These are phyloP conservation scores for Cladorrhinum sp. DNA, from an alignment of 2,329 filamentous ascomycete genomes.

Conservation along the genomic window DNA sequence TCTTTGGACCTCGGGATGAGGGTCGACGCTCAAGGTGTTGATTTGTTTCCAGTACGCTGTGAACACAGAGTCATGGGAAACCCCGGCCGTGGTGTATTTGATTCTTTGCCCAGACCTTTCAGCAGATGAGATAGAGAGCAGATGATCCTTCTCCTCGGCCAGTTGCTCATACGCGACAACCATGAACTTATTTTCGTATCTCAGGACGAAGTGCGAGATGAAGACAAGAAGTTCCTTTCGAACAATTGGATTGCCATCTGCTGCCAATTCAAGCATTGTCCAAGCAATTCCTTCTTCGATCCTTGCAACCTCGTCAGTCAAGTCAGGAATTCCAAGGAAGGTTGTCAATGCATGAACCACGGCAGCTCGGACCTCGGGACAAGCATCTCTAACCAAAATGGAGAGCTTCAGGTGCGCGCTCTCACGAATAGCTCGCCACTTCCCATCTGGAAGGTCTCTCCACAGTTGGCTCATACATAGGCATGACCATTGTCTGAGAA, in stretches of 20 bases:
- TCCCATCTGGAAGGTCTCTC: slow-evolving; percentile 86
- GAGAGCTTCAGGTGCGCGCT: slow-evolving; percentile 80
- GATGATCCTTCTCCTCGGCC: slow-evolving; percentile 73
- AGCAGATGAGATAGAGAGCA: slow-evolving; percentile 53
- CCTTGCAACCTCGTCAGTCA: slow-evolving; percentile 85
- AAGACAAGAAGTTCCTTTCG: slow-evolving; percentile 91
- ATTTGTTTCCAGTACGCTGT: slow-evolving; percentile 93
- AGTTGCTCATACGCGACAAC: slow-evolving; percentile 91
- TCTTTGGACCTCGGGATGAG: slow-evolving; percentile 86
- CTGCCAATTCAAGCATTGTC: slow-evolving; percentile 85
- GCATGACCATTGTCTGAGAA: slow-evolving; percentile 93
- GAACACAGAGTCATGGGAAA: slow-evolving; percentile 86
- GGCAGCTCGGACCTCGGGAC: slow-evolving; percentile 87
- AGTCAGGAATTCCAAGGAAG: slow-evolving; percentile 88
- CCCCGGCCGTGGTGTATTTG: slow-evolving; percentile 53
- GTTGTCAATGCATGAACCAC: slow-evolving; percentile 92
- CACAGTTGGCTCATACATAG: slow-evolving; percentile 94
- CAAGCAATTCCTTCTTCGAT: slow-evolving; percentile 90
- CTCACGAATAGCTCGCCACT: slow-evolving; percentile 91
- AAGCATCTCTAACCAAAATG: slow-evolving; percentile 76
- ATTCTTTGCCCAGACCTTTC: slow-evolving; percentile 59
- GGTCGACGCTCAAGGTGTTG: slow-evolving; percentile 86
- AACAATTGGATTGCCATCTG: slow-evolving; percentile 91
- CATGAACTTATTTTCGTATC: slow-evolving; percentile 88
- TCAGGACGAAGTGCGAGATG: slow-evolving; percentile 83